Evolutionary conservation across 805 yeast species (phyloP).

Genomic region (Komagataella ulmi): DNA sequence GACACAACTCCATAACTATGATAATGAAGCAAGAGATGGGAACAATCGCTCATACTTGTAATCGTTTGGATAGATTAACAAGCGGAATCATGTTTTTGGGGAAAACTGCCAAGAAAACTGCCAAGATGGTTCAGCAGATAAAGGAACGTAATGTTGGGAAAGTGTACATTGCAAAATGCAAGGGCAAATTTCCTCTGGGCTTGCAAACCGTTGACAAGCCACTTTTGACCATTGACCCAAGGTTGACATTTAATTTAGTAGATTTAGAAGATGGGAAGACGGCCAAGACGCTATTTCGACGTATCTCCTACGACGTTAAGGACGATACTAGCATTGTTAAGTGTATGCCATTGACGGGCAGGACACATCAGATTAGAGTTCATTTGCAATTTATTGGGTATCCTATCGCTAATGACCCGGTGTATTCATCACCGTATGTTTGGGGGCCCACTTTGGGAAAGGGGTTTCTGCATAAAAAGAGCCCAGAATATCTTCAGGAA

Average conservation of each 20-base stretch:
- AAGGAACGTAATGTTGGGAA: constrained; percentile 65
- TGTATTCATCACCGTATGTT: constrained; percentile 62
- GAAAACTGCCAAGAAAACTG: constrained; percentile 68
- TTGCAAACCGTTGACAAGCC: constrained; percentile 53
- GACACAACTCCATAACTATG: constrained; percentile 66
- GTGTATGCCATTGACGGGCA: constrained; percentile 81
- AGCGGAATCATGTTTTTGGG: constrained; percentile 92
- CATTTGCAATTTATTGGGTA: constrained; percentile 82
- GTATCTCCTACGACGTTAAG: constrained; percentile 55
- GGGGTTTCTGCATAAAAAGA: constrained; percentile 21
- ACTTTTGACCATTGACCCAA: constrained; percentile 58
- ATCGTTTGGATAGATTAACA: constrained; percentile 79
- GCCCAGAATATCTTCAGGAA: constrained; percentile 10
- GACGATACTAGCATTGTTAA: constrained; percentile 50
- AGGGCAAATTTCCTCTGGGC: constrained; percentile 67
- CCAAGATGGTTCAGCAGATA: constrained; percentile 55
- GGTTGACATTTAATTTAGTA: constrained; percentile 53
- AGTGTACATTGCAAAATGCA: constrained; percentile 78
- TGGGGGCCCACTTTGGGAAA: constrained; percentile 78
- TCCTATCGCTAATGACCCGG: constrained; percentile 89
- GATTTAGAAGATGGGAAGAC: constrained; percentile 44
- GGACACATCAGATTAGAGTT: constrained; percentile 92
- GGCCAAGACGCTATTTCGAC: constrained; percentile 58
- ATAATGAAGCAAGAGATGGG: constrained; percentile 62
- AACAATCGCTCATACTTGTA: constrained; percentile 64